These are phyloP conservation scores for Litsea cubeba DNA, from an alignment of 164 flowering plant genomes.

Conservation along the genomic window DNA sequence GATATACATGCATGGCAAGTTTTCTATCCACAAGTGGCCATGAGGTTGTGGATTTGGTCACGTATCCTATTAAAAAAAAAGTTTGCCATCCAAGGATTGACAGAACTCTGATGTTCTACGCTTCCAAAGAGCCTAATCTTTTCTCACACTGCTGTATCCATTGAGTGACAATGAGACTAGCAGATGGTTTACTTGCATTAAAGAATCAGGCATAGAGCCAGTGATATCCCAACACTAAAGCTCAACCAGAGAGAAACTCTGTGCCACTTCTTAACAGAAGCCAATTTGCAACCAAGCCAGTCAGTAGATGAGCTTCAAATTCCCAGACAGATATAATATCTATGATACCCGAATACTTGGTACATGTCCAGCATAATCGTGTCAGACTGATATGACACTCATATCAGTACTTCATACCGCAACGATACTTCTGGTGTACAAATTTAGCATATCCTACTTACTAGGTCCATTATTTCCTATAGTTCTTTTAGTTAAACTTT, in stretches of 20 bases:
- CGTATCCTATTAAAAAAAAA: too few species aligned
- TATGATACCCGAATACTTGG: too few species aligned
- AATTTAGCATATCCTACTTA: too few species aligned
- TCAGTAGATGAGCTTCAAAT: not conserved
- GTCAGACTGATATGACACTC: too few species aligned
- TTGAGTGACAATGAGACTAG: not conserved
- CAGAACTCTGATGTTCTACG: not conserved
- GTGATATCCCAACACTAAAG: not conserved
- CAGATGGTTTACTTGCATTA: not conserved
- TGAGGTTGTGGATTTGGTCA: too few species aligned
- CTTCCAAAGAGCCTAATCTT: not conserved
- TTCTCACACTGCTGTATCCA: not conserved
- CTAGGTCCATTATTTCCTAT: too few species aligned
- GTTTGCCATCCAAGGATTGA: too few species aligned
- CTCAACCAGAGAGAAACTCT: not conserved
- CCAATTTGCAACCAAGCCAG: not conserved
- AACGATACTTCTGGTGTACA: too few species aligned
- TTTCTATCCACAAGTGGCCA: not conserved
- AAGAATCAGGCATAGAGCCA: too few species aligned
- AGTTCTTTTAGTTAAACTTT: too few species aligned
- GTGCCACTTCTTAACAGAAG: not conserved
- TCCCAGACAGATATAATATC: not conserved
- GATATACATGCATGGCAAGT: not conserved
- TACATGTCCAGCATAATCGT: too few species aligned
- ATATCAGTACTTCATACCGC: too few species aligned